Base-by-base conservation (phyloP, 108 stramenopile species). In the Aurantiochytrium sp. region DNA sequence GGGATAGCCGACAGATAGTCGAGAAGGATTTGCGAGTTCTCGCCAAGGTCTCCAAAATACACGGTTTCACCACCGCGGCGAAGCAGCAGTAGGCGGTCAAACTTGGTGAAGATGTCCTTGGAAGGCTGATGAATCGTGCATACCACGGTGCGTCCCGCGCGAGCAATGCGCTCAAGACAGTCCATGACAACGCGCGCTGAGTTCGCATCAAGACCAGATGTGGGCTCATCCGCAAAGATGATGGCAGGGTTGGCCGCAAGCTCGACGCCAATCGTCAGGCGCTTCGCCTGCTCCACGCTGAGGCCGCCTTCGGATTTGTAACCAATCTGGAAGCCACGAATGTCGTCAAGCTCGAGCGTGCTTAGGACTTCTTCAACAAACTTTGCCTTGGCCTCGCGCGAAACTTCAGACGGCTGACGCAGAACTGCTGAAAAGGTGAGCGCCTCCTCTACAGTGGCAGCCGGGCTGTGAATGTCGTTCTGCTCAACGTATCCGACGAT, bases 61-160 rank as follows among this genome's bases (percentile, higher is more conserved):
- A 96, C 95, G 53, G 92, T 94, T 87, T 95, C 92, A 0, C 96
- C 96, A 44, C 96, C 96, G 44, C 94, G 91, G 88, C 95, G 95
- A 23, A 97, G 92, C 5, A 97, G 88, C 14, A 97, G 94, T 47
- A 97, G 91, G 21, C 73, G 88, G 89, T 97, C 96, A 90, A 96
- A 97, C 3, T 89, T 91, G 72, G 92, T 94, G 90, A 97, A 97
- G 60, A 97, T 95, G 14, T 94, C 95, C 35, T 94, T 89, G 25
- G 95, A 96, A 21, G 96, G 96, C 91, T 97, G 96, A 87, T 97
- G 96, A 72, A 97, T 97, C 8, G 96, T 97, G 44, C 94, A 94
- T 53, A 95, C 92, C 43, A 97, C 94, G 53, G 94, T 94, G 51
- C 95, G 89, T 14, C 93, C 93, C 58, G 92, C 92, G 28, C 92